A percentile compares a stretch with the other conserved stretches of the same genome.
Conservation (phyloP, 306 rosid genomes). For the Casuarina equisetifolia region DNA sequence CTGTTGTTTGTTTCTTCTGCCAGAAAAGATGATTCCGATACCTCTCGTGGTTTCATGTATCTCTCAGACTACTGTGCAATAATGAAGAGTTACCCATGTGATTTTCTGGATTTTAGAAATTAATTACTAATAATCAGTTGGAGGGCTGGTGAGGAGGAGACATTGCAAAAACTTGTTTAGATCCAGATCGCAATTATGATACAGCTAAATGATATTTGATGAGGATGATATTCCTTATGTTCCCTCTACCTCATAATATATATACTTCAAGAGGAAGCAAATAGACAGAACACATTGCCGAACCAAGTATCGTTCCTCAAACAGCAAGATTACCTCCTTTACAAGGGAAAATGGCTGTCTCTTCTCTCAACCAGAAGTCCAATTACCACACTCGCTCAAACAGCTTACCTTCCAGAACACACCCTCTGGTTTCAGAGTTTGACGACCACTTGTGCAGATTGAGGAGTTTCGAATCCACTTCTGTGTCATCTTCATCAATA, state of each 20-base stretch:
- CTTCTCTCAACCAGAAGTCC: constrained; percentile 24
- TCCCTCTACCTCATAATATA: constrained; percentile 22
- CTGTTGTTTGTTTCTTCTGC: too few species aligned
- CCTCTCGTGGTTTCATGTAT: too few species aligned
- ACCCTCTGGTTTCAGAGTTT: constrained; percentile 33
- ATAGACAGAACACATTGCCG: constrained; percentile 8
- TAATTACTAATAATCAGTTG: neutral
- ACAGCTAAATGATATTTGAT: constrained; percentile 22
- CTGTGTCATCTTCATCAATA: constrained; percentile 19
- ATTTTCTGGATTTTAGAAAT: neutral
- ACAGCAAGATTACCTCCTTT: neutral
- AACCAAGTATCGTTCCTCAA: constrained; percentile 12
- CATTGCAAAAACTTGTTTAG: constrained; percentile 20
- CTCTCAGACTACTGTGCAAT: too few species aligned
- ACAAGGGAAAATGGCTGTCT: constrained; percentile 32
- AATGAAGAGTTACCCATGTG: neutral
- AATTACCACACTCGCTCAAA: constrained; percentile 36
- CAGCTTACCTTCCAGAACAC: constrained; percentile 38
- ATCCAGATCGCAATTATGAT: constrained; percentile 26
- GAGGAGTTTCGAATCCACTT: constrained; percentile 27
- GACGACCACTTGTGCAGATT: constrained; percentile 31
- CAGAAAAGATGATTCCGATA: too few species aligned
- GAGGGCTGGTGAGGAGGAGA: neutral
- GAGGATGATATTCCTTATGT: constrained; percentile 22
- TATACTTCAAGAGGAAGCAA: constrained; percentile 10